Evolutionary conservation across 441 rosid genomes (phyloP).

Genomic region (Hura crepitans): DNA sequence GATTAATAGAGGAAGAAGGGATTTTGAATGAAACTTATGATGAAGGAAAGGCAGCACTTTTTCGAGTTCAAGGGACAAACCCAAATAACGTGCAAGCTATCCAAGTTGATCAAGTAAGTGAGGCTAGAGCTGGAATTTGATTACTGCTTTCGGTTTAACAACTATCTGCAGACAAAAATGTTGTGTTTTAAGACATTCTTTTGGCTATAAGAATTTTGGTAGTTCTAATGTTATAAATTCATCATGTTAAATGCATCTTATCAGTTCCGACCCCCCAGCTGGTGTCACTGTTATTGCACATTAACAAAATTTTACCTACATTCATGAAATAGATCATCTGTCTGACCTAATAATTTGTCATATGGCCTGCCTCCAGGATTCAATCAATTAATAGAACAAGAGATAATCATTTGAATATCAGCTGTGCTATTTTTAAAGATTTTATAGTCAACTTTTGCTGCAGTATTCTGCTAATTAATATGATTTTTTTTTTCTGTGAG

Average conservation of each 20-base stretch:
- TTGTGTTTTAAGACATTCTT: conserved; percentile 3
- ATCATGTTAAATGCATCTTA: neutral
- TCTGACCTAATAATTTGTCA: neutral
- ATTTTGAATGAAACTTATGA: conserved; percentile 60
- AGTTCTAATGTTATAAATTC: conserved; percentile 10
- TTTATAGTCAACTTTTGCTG: neutral
- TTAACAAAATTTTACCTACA: neutral
- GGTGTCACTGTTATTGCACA: neutral
- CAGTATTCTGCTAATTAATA: neutral
- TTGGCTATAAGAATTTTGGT: neutral
- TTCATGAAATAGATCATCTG: neutral
- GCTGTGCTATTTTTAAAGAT: neutral
- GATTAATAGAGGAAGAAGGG: conserved; percentile 49
- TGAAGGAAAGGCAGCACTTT: conserved; percentile 55
- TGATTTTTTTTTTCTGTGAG: neutral
- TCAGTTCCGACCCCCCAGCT: conserved; percentile 4
- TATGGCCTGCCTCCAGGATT: neutral
- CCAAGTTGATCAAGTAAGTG: conserved; percentile 78
- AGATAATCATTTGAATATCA: neutral
- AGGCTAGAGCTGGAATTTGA: conserved; percentile 16
- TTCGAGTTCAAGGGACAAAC: conserved; percentile 78
- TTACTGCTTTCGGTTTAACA: neutral
- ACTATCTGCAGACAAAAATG: conserved; percentile 10
- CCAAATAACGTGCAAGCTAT: conserved; percentile 77
- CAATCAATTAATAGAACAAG: neutral